Percentiles rank a stretch among this genome's conserved stretches.
These are phyloP conservation scores for Kandelia obovata DNA, from an alignment of 345 rosid genomes.

Conservation along the genomic window DNA sequence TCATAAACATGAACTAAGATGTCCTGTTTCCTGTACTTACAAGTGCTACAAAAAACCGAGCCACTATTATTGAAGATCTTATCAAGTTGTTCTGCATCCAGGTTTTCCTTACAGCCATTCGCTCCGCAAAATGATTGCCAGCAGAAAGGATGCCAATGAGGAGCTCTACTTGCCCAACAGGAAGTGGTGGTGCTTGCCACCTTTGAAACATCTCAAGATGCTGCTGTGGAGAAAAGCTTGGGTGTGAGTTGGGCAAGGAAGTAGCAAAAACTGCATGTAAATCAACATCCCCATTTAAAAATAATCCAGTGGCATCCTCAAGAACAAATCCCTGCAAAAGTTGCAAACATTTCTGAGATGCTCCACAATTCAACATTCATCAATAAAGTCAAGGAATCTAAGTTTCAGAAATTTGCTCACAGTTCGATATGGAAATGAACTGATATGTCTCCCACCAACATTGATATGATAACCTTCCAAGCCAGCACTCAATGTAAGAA, in stretches of 20 bases:
- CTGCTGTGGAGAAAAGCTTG: conserved; percentile 78
- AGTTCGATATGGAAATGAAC: conserved; percentile 87
- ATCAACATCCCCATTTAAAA: conserved; percentile 70
- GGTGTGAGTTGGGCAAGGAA: conserved; percentile 77
- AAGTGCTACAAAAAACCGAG: conserved; percentile 92
- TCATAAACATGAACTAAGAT: background rate
- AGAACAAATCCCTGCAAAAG: conserved; percentile 73
- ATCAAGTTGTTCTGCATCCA: conserved; percentile 91
- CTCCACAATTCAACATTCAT: background rate
- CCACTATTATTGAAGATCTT: conserved; percentile 68
- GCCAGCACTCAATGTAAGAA: conserved; percentile 80
- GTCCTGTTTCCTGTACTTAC: conserved; percentile 33
- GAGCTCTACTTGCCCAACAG: conserved; percentile 55
- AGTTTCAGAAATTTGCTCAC: conserved; percentile 44
- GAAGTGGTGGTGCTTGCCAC: conserved; percentile 78
- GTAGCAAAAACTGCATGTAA: conserved; percentile 77
- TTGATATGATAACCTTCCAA: conserved; percentile 87
- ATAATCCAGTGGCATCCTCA: conserved; percentile 94
- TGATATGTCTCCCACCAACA: conserved; percentile 81
- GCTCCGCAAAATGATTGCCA: conserved; percentile 85
- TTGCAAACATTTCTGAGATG: conserved; percentile 2
- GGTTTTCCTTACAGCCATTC: conserved; percentile 91
- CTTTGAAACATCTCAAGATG: conserved; percentile 71
- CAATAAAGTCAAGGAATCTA: conserved; percentile 11
- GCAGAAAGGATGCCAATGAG: conserved; percentile 89